Conservation (phyloP, 2,329 filamentous ascomycete species). For the Penicillium paneum region DNA sequence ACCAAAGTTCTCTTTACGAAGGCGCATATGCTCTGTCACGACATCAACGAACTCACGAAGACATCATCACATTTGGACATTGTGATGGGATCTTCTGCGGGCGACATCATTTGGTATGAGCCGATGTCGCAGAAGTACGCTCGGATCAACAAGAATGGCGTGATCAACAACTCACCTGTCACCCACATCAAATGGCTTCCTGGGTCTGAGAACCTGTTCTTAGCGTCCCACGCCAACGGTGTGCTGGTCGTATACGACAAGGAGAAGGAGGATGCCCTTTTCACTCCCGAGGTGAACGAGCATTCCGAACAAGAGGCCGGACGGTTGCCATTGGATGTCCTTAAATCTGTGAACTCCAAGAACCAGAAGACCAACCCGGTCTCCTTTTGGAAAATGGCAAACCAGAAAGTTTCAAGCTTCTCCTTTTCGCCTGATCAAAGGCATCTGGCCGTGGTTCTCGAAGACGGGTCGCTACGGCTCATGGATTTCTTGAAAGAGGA, state of each 20-base stretch:
- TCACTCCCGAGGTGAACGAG: slow-evolving; percentile 61
- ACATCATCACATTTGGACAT: slow-evolving; percentile 77
- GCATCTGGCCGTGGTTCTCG: slow-evolving; percentile 84
- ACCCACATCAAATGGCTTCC: slow-evolving; percentile 91
- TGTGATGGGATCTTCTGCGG: slow-evolving; percentile 92
- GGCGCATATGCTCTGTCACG: slow-evolving; percentile 90
- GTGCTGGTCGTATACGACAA: slow-evolving; percentile 93
- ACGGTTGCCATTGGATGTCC: slow-evolving; percentile 59
- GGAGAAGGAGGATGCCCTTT: slow-evolving; percentile 84
- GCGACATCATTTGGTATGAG: slow-evolving; percentile 98
- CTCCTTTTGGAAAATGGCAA: slow-evolving; percentile 86
- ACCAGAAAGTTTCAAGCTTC: slow-evolving; percentile 85
- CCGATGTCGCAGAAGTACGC: slow-evolving; percentile 94
- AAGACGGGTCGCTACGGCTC: slow-evolving; percentile 84
- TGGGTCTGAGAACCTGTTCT: slow-evolving; percentile 86
- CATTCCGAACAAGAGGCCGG: slow-evolving; percentile 24
- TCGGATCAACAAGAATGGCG: slow-evolving; percentile 92
- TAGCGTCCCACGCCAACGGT: slow-evolving; percentile 89
- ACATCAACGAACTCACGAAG: slow-evolving; percentile 82
- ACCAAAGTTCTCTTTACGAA: slow-evolving; percentile 97
- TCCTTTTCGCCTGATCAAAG: slow-evolving; percentile 86
- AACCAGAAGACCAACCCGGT: slow-evolving; percentile 94
- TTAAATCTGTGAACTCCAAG: slow-evolving; percentile 88
- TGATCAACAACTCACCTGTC: slow-evolving; percentile 81
- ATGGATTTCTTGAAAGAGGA: slow-evolving; percentile 90